Conservation (phyloP, 73 alveolate species). For the Symbiodinium pilosum region DNA sequence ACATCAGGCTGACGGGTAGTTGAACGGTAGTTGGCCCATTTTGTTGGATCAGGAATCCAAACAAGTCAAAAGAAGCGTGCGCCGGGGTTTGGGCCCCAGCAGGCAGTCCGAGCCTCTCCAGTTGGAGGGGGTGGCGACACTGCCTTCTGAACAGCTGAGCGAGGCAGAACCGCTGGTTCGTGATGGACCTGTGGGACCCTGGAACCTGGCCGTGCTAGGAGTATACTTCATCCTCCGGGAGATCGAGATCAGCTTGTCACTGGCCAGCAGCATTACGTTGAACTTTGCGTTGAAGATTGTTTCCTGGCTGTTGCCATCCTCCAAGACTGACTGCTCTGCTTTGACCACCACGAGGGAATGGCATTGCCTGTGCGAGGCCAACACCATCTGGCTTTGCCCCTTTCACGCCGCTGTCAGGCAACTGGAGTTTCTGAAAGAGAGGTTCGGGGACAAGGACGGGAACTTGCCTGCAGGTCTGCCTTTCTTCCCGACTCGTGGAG, state of each 20-base stretch:
- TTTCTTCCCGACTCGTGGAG: background rate
- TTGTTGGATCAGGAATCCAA: background rate
- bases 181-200: slow-evolving; percentile 14
- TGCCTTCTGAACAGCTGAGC: background rate
- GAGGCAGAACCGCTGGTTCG: background rate
- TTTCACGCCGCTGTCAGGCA: background rate
- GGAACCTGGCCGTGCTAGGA: background rate
- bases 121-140: background rate
- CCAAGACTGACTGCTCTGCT: slow-evolving; percentile 33
- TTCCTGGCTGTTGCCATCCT: background rate
- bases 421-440: background rate
- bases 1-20: background rate
- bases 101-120: background rate
- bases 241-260: background rate
- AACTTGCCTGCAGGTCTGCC: background rate
- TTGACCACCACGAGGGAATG: background rate
- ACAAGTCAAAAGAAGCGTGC: background rate
- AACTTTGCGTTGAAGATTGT: background rate
- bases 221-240: slow-evolving; percentile 16
- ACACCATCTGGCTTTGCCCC: background rate
- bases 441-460: background rate
- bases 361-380: slow-evolving; percentile 14
- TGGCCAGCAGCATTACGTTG: background rate
- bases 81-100: slow-evolving; percentile 2
- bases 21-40: background rate